Base-by-base conservation (phyloP, 805 yeast species). In the Candida nitratophila region DNA sequence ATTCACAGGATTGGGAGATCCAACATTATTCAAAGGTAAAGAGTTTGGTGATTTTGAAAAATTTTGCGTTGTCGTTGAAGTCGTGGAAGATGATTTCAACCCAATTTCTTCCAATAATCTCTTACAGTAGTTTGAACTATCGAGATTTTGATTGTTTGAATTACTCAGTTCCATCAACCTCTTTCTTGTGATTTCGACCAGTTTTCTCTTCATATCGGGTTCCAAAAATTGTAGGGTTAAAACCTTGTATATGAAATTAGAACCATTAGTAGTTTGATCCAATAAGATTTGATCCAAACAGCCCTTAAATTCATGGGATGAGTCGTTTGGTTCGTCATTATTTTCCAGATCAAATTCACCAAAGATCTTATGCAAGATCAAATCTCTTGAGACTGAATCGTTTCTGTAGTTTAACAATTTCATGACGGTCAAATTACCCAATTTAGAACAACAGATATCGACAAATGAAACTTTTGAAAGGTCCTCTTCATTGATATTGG, bases 81-180 rank as follows among this genome's bases (percentile, higher is more conserved):
- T 16, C 5, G 20, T 37, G 6, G 3, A 14, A 7, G 7, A 6
- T 19, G 26, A 21, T 39, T 61, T 65, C 42, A 90, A 67, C 3
- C 97, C 97, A 49, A 89, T 91, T 62, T 91, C 98, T 53, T 91
- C 98, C 74, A 90, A 76, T 45, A 93, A 69, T 50, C 95, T 79
- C 57, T 86, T 86, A 63, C 87, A 86, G 31, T 84, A 86, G 59
- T 86, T 95, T 42, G 65, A 69, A 26, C 74, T 67, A 38, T 31
- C 33, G 15, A 31, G 7, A 31, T n/a, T 31, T 6, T 6, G 15
- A 12, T 6, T 8, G 33, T n/a, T n/a, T n/a, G 15, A 12, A 38
- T 24, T 20, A 16, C 77, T 78, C 54, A 76, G 62, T 40, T 83
- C 84, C 36, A 79, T 64, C 45, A 90, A 66, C 7, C 81, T 76